Base-by-base conservation (phyloP, 805 yeast genomes). In the Metschnikowia anglica region DNA sequence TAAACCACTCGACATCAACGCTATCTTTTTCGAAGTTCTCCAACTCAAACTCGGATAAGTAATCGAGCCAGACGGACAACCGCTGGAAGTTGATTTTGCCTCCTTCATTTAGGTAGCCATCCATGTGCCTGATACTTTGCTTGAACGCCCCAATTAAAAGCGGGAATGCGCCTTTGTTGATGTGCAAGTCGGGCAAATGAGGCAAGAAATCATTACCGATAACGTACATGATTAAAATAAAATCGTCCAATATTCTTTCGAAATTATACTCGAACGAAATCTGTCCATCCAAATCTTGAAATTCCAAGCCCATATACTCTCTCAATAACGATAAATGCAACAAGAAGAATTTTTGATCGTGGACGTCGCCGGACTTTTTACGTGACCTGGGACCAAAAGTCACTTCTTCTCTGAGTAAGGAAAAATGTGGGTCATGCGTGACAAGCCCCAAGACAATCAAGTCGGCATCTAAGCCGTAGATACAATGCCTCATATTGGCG, bases 191-290 rank as follows among this genome's bases (percentile, higher is more conserved):
- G 0, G 99, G 99, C 54, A 95, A 76, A 61, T 93, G 88, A 19
- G 99, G 99, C 59, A 93, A 76, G 81, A 93, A 93, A 75, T 93
- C 99, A 60, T 93, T 93, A 56, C 99, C 99, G 55, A 93, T 88
- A 48, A 93, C 96, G 59, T 88, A 90, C 83, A 88, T 79, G 55
- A 91, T 84, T 47, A 93, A 72, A 50, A 93, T 87, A 53, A 91
- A 88, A 63, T 93, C 99, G 65, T 93, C 99, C 51, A 93, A 66
- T 19, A 89, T 75, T 50, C 90, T 76, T 64, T 93, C 99, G 62
- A 93, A 90, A 65, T 85, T 80, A 57, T 85, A 91, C 28, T 70
- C 79, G 54, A 88, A 88, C 17, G 77, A 59, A 37, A 88, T 54
- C 38, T 76, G 73, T 48, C 78, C 84, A 34, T 80, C 78, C 51